Conservation (phyloP, 2,329 filamentous ascomycete genomes). For the Elsinoe perseae region DNA sequence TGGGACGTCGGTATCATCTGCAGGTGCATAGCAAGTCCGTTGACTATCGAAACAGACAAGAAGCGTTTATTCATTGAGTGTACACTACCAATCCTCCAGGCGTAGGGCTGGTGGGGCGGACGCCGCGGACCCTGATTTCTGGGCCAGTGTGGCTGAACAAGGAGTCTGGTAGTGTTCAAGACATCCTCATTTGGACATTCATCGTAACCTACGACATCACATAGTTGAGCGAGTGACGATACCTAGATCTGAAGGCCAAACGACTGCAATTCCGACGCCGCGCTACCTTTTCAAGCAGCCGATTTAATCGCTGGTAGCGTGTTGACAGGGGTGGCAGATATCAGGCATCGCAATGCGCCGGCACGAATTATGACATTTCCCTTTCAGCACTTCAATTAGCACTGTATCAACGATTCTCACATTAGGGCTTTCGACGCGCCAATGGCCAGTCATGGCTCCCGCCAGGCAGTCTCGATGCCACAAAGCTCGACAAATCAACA, state of each 20-base stretch:
- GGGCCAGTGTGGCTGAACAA: neutral
- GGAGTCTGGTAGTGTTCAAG: neutral
- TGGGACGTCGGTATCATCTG: neutral
- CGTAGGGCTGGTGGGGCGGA: neutral
- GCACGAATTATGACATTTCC: conserved; percentile 1
- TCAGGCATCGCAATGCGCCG: conserved; percentile 5
- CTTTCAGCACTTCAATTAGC: neutral
- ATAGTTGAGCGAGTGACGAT: too few relatives aligned
- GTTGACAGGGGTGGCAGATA: neutral
- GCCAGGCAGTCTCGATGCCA: neutral
- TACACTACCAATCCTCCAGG: neutral
- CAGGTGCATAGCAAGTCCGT: too few relatives aligned
- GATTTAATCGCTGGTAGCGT: neutral
- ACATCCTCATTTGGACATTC: neutral
- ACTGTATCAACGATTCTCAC: too few relatives aligned
- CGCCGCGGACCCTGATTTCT: neutral
- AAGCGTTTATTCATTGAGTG: neutral
- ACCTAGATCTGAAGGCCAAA: too few relatives aligned
- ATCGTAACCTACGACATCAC: neutral
- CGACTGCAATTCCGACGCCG: too few relatives aligned
- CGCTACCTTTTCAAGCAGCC: too few relatives aligned
- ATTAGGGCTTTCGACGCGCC: neutral
- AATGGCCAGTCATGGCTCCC: neutral
- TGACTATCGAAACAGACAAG: neutral
- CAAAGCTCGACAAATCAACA: neutral